phyloP scores from a whole-genome alignment of 495 filamentous ascomycete genomes.

The Clohesyomyces aquaticus region DNA sequence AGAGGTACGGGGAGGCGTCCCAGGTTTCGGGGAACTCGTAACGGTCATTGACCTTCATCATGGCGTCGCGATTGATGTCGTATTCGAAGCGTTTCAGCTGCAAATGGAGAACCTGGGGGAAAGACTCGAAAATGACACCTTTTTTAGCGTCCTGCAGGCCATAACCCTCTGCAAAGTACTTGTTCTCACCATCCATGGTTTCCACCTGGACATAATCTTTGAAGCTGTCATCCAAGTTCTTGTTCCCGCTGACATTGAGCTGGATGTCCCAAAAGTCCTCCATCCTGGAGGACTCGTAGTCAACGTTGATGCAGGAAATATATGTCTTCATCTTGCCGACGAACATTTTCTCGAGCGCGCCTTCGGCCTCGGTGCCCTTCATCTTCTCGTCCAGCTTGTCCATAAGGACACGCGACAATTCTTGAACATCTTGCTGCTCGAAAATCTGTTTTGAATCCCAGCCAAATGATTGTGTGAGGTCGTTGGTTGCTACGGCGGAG shows the following conservation, averaged over 20 bases:
- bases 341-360: constrained; percentile 85
- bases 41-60: constrained; percentile 99
- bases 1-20: constrained; percentile 86
- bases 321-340: constrained; percentile 98
- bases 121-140: constrained; percentile 94
- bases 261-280: constrained; percentile 99
- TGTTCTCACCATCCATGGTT: constrained; percentile 96
- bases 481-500: constrained; percentile 80
- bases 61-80: constrained; percentile 89
- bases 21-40: constrained; percentile 96
- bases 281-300: constrained; percentile 89
- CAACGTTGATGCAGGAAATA: constrained; percentile 97
- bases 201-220: constrained; percentile 95
- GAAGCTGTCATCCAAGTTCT: constrained; percentile 91
- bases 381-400: constrained; percentile 94
- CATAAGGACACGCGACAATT: constrained; percentile 94
- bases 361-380: constrained; percentile 96
- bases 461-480: constrained; percentile 93
- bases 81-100: constrained; percentile 99
- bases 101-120: constrained; percentile 91
- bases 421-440: constrained; percentile 98
- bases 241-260: constrained; percentile 92
- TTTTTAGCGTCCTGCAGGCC: constrained; percentile 96
- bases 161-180: constrained; percentile 89
- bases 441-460: constrained; percentile 99